Base-by-base conservation (phyloP, 2,329 filamentous ascomycete species). In the Penicillium brasilianum region DNA sequence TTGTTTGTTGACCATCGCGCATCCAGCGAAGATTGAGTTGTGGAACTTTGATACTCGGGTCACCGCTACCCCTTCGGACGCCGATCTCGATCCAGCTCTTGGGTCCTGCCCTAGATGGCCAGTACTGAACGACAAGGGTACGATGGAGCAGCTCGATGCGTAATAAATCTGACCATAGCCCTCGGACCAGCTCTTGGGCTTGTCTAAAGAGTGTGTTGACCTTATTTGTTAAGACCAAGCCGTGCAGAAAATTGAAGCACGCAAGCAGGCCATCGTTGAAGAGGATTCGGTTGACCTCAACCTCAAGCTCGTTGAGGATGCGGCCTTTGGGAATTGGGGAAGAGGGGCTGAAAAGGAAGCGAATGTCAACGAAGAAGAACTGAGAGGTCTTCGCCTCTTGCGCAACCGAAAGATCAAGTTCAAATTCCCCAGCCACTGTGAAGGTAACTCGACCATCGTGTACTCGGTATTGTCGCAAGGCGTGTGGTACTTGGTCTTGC, bases 51-150 rank as follows among this genome's bases (percentile, higher is more conserved):
- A 65, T 57, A 25, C 43, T 48, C 13, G 50, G 37, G 32, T 58
- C 34, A 37, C 51, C 46, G 28, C 41, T 58, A 51, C 66, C 72
- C 46, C 72, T 71, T 53, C 74, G 77, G 37, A 97, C 86, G 10
- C 93, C 93, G 54, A 99, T 82, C 66, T 98, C 89, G 51, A 99
- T 83, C 94, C 95, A 99, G 74, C 88, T 96, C 80, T 96, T 97
- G 16, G 85, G 83, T 0, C 87, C 87, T 59, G 84, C 83, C 69
- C 88, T 86, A 54, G 86, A 84, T 16, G 86, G 83, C 95, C 95
- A 99, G 77, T 99, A 99, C 71, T 97, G 93, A 36, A 99, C 85
- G 10, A 93, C 87, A 60, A 99, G 81, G 30, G 90, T 90, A 62
- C 95, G 87, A 73, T 95, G 91, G 39, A 97, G 82, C 30, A 88